These are phyloP conservation scores for Glutinoglossum americanum DNA, from an alignment of 495 filamentous ascomycete genomes.

Conservation along the genomic window DNA sequence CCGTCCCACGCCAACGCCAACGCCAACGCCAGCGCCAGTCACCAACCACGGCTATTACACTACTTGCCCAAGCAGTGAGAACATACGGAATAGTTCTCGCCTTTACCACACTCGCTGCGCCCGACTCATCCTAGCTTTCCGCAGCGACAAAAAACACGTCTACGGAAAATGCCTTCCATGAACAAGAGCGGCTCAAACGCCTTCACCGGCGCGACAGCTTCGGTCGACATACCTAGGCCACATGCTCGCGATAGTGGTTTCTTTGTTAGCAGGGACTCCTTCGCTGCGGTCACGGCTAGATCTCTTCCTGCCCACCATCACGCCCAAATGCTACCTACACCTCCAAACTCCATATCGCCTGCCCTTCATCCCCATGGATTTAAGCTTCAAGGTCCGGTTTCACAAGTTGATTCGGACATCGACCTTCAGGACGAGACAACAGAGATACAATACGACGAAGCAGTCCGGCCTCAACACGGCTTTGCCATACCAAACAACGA, in stretches of 20 bases:
- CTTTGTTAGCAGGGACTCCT: conserved; percentile 34
- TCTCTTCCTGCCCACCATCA: conserved; percentile 25
- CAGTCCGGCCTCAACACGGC: conserved; percentile 18
- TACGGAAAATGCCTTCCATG: conserved; percentile 31
- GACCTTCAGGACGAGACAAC: conserved; percentile 46
- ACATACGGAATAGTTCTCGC: not conserved
- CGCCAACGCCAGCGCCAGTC: not conserved
- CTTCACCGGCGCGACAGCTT: conserved; percentile 38
- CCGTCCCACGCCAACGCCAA: not conserved
- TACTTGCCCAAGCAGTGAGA: not conserved
- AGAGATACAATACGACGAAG: conserved; percentile 19
- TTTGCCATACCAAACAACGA: conserved; percentile 6
- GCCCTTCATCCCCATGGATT: conserved; percentile 64
- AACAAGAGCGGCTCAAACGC: conserved; percentile 33
- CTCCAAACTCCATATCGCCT: conserved; percentile 90
- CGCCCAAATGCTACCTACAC: conserved; percentile 56
- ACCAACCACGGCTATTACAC: not conserved
- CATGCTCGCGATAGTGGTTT: conserved; percentile 16
- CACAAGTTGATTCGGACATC: conserved; percentile 53
- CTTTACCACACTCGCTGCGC: conserved; percentile 7
- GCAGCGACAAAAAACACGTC: not conserved
- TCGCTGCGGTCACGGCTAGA: conserved; percentile 36
- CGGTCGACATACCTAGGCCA: conserved; percentile 51
- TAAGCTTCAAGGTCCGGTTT: conserved; percentile 27
- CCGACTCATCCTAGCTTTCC: not conserved